Evolutionary conservation across 2,329 filamentous ascomycete species (phyloP), one percentile per base, ranked within the genome.

Genomic region (Talaromyces sp.): DNA sequence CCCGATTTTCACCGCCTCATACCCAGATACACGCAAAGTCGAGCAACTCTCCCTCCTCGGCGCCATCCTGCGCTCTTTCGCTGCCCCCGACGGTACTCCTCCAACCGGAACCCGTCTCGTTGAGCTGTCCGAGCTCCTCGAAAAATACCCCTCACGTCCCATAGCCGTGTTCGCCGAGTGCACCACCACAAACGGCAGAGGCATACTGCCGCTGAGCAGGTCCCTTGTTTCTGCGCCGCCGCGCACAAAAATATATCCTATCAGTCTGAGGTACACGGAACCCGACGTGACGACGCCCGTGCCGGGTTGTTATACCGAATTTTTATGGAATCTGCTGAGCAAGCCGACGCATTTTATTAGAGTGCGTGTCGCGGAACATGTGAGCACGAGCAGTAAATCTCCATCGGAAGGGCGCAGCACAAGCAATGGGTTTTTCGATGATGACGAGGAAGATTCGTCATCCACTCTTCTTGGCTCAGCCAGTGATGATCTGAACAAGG

Each of bases 91-190:
- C 52, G 75, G 80, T 27, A 67, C 77, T 0, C 80, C 84, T 2
- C 76, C 81, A 0, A 71, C 73, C 1, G 73, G 73, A 3, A 75
- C 80, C 9, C 79, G 76, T 30, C 77, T 91, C 36, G 85, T 87
- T 28, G 84, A 87, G 63, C 72, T 93, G 52, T 78, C 81, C 25
- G 80, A 83, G 1, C 82, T 98, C 4, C 72, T 92, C 11, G 77
- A 81, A 33, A 80, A 84, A 62, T 85, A 96, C 72, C 92, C 92
- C 0, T 82, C 85, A 61, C 87, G 92, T 53, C 85, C 91, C 62
- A 85, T 98, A 64, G 92, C 88, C 64, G 86, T 96, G 1, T 97
- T 98, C 73, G 93, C 95, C 13, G 95, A 99, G 78, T 93, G 90
- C 76, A 95, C 90, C 4, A 96, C 95, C 0, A 96, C 92, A 52